These are phyloP conservation scores for Macadamia integrifolia DNA, from an alignment of 164 flowering plant genomes.

Conservation along the genomic window DNA sequence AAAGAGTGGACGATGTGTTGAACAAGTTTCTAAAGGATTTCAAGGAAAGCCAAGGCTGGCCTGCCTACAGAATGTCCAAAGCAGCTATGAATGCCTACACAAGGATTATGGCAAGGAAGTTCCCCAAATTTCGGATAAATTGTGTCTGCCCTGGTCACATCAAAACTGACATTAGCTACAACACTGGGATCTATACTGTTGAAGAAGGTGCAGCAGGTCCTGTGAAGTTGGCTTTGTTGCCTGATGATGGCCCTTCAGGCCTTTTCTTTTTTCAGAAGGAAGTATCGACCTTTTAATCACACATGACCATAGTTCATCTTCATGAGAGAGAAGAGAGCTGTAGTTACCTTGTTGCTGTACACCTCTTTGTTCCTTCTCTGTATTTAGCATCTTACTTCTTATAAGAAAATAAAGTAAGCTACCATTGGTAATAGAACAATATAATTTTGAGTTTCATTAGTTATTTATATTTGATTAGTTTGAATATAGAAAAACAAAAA, in stretches of 20 bases:
- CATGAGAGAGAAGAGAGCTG: no score
- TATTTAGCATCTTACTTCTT: no score
- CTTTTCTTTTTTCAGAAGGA: conserved; percentile 26
- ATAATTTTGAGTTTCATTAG: no score
- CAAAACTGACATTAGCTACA: conserved; percentile 30
- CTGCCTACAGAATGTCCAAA: conserved; percentile 37
- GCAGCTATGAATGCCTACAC: conserved; percentile 47
- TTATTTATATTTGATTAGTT: no score
- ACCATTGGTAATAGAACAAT: no score
- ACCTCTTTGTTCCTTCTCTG: no score
- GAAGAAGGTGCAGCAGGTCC: conserved; percentile 41
- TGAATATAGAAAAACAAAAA: no score
- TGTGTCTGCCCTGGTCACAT: conserved; percentile 38
- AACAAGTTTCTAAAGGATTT: conserved; percentile 22
- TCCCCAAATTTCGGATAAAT: conserved; percentile 28
- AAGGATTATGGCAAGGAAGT: conserved; percentile 38
- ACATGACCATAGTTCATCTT: no score
- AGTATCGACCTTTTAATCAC: neutral
- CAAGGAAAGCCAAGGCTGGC: conserved; percentile 37
- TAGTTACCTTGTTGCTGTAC: no score
- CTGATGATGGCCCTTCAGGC: conserved; percentile 41
- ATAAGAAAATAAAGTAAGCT: no score
- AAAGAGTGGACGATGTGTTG: no score
- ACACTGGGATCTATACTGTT: conserved; percentile 19
- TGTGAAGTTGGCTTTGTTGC: conserved; percentile 36